These are phyloP conservation scores for Wallacemonas sp. DNA, from an alignment of 208 protist species.

Conservation along the genomic window DNA sequence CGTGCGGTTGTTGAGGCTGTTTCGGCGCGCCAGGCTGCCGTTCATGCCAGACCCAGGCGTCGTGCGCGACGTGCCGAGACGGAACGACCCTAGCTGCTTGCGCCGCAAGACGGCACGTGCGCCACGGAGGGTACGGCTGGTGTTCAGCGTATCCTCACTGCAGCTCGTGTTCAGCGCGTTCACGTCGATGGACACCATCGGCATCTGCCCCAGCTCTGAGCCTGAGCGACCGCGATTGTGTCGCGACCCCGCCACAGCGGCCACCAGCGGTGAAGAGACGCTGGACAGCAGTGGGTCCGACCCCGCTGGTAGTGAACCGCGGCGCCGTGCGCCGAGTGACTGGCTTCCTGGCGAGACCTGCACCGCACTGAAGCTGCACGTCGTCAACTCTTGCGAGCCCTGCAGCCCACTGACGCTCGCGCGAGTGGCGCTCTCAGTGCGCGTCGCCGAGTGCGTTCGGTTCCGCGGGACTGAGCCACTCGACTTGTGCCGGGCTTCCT, in stretches of 20 bases:
- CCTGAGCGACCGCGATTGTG: not conserved
- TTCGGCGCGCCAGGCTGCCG: not conserved
- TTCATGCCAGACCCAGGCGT: not conserved
- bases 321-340: not conserved
- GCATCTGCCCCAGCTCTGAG: not conserved
- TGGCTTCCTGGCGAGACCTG: not conserved
- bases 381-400: not conserved
- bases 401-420: not conserved
- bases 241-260: not conserved
- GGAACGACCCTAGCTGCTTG: conserved; percentile 1
- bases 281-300: not conserved
- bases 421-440: not conserved
- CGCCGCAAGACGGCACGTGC: conserved; percentile 2
- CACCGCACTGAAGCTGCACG: conserved; percentile 7
- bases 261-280: not conserved
- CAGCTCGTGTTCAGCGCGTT: not conserved
- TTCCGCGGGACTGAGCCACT: not conserved
- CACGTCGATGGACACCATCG: conserved; percentile 1
- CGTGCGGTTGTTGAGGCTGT: conserved; percentile 11
- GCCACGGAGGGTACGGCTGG: not conserved
- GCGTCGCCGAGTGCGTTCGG: not conserved
- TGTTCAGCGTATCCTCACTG: not conserved
- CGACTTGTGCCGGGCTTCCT: not conserved
- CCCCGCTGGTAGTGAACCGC: not conserved
- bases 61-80: not conserved